A percentile compares a stretch with the other conserved stretches of the same genome.
Conservation (phyloP, 345 rosid species). For the Gossypium turneri region DNA sequence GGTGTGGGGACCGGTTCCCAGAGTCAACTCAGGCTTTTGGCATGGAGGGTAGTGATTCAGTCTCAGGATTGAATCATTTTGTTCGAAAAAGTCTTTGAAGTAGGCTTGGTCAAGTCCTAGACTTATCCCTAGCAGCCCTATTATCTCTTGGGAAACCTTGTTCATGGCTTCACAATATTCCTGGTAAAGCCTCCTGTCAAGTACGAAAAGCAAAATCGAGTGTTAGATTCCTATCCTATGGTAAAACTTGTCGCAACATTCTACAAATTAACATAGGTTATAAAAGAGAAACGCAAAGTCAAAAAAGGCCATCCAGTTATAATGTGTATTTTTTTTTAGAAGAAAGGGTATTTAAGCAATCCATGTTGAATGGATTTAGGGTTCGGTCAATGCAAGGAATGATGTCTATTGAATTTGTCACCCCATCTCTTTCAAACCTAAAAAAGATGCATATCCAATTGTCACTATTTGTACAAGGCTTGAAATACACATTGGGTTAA, state of each 20-base stretch:
- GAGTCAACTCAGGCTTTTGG: constrained; percentile 48
- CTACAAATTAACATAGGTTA: not conserved
- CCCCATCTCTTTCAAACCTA: too few relatives aligned
- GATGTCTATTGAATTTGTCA: not conserved
- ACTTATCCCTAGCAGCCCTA: constrained; percentile 57
- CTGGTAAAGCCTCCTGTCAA: constrained; percentile 44
- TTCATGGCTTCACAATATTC: constrained; percentile 54
- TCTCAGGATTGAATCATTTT: constrained; percentile 64
- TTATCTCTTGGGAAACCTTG: constrained; percentile 39
- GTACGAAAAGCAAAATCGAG: not conserved
- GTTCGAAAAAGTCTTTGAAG: constrained; percentile 48
- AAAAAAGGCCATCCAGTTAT: not conserved
- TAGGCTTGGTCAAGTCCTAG: constrained; percentile 40
- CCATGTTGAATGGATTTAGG: not conserved
- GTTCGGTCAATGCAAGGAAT: not conserved
- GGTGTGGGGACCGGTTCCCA: constrained; percentile 73
- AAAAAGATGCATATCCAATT: too few relatives aligned
- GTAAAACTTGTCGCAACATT: not conserved
- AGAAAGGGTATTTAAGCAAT: not conserved
- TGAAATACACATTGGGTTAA: too few relatives aligned
- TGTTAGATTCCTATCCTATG: too few relatives aligned
- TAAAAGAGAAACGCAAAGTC: not conserved
- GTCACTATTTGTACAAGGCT: too few relatives aligned
- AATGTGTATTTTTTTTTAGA: not conserved
- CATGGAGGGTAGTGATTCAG: constrained; percentile 63